Evolutionary conservation across 2,329 filamentous ascomycete species (phyloP), one percentile per base, ranked within the genome.

Genomic region (Leptodontidium sp.): DNA sequence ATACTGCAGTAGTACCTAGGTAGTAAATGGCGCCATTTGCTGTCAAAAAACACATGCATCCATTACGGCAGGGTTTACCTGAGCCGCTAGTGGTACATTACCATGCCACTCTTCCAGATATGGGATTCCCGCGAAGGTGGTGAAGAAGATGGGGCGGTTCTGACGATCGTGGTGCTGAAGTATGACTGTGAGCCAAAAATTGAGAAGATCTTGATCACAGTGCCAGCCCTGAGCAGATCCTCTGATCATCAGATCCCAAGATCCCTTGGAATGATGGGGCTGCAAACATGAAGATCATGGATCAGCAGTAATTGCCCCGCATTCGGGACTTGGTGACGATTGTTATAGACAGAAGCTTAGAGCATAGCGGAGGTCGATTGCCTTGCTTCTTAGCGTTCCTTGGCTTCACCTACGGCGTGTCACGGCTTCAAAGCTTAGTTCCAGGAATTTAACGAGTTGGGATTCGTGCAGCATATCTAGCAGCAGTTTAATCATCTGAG

Each of bases 41-140:
- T 53, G 61, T 64, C 61, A 64, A 47, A 45, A 59, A 59, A 59
- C 57, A 59, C 57, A 40, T 35, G 5, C 52, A 35, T 12, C 50
- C 29, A 55, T 55, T 55, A 26, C 38, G 21, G 11, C 26, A 45
- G 9, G 11, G 40, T 21, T 17, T n/a, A 11, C 52, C 26, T 35
- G 52, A 17, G 26, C 17, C 29, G 35, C 32, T 40, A 5, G 17
- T 40, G n/a, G 17, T 40, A 58, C 32, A 15, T 32, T 40, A 58
- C 35, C 40, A 58, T 58, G 55, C 21, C 55, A 24, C 8, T 40
- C 29, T 26, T 55, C 14, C 17, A 17, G 29, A 5, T 8, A 35
- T 55, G 52, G 52, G 8, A 55, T 55, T 55, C 29, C 35, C 52
- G 35, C 29, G 29, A 6, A 32, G 29, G 29, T 4, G 32, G 53